Conservation (phyloP, 2,329 filamentous ascomycete species). For the Dryadomyces quercus-mongolicae region DNA sequence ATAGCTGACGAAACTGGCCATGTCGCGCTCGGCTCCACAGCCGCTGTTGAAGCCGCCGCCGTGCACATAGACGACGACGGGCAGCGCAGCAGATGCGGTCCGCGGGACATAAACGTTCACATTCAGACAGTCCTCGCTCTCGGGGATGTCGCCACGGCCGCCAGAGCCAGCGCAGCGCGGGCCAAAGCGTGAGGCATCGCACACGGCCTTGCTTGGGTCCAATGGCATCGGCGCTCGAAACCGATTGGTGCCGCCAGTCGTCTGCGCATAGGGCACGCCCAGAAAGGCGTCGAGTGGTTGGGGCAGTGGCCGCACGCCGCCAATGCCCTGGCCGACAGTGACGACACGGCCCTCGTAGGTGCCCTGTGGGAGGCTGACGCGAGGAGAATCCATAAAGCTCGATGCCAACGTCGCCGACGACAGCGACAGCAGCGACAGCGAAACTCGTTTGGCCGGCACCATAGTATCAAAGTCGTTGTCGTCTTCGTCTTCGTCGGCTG, state of each 20-base stretch:
- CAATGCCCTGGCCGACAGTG: conserved; percentile 5
- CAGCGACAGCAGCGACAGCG: background rate
- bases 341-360: conserved; percentile 22
- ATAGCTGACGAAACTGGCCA: conserved; percentile 49
- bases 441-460: no score
- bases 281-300: conserved; percentile 31
- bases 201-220: conserved; percentile 6
- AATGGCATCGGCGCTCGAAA: conserved; percentile 30
- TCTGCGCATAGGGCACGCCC: conserved; percentile 36
- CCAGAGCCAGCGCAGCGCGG: conserved; percentile 12
- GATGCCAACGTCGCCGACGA: background rate
- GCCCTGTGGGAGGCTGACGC: conserved; percentile 24
- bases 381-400: conserved; percentile 7
- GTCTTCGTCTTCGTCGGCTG: no score
- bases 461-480: no score
- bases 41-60: conserved; percentile 51
- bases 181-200: conserved; percentile 7
- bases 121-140: conserved; percentile 40
- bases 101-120: conserved; percentile 28
- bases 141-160: conserved; percentile 17
- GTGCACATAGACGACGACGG: conserved; percentile 50
- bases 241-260: conserved; percentile 28
- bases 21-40: conserved; percentile 40
- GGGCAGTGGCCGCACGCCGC: conserved; percentile 1
- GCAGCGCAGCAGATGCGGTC: conserved; percentile 17